phyloP scores from a whole-genome alignment of 805 yeast species.

The Zygosaccharomyces siamensis region DNA sequence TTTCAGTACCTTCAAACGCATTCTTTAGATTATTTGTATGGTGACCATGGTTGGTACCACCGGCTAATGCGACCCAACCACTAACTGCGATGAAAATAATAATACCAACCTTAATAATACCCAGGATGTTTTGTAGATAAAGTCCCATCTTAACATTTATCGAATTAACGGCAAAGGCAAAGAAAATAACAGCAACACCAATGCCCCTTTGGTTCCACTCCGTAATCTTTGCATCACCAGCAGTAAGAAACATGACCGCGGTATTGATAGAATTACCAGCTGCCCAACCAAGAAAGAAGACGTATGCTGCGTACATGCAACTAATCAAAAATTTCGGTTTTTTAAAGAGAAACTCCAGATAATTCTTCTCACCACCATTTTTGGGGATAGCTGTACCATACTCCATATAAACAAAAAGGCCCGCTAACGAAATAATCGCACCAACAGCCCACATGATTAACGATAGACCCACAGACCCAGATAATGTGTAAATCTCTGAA shows the following conservation, averaged over 20 bases:
- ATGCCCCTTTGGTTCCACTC: slow-evolving; percentile 76
- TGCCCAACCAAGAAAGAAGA: slow-evolving; percentile 78
- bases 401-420: slow-evolving; percentile 70
- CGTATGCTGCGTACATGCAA: slow-evolving; percentile 62
- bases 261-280: slow-evolving; percentile 77
- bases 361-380: slow-evolving; percentile 85
- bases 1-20: slow-evolving; percentile 50
- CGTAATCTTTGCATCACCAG: slow-evolving; percentile 62
- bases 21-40: slow-evolving; percentile 57
- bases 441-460: slow-evolving; percentile 74
- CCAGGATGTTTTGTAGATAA: slow-evolving; percentile 58
- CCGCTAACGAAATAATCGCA: slow-evolving; percentile 58
- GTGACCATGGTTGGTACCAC: slow-evolving; percentile 50
- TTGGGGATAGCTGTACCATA: slow-evolving; percentile 73
- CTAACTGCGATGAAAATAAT: slow-evolving; percentile 64
- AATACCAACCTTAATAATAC: slow-evolving; percentile 68
- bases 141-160: slow-evolving; percentile 61
- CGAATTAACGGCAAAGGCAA: slow-evolving; percentile 61
- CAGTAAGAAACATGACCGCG: slow-evolving; percentile 71
- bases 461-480: slow-evolving; percentile 69
- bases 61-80: slow-evolving; percentile 81
- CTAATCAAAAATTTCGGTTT: slow-evolving; percentile 67
- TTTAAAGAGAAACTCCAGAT: slow-evolving; percentile 63
- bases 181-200: slow-evolving; percentile 68
- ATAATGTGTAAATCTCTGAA: slow-evolving; percentile 44